phyloP scores from a whole-genome alignment of 495 filamentous ascomycete genomes.

The Hyphodiscus hymeniophilus region DNA sequence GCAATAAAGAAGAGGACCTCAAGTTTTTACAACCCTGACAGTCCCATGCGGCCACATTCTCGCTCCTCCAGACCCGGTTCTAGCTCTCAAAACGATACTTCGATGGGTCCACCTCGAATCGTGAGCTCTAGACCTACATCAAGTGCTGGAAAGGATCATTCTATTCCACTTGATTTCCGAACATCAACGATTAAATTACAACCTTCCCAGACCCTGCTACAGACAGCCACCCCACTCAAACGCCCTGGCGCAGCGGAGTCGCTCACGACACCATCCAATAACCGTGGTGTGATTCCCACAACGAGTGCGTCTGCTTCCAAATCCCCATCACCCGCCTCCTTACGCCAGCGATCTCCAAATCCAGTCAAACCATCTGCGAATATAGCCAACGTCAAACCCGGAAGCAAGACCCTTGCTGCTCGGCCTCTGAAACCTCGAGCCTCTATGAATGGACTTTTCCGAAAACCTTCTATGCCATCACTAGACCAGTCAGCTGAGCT shows the following conservation, averaged over 20 bases:
- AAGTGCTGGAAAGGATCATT: slow-evolving; percentile 36
- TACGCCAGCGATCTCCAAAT: slow-evolving; percentile 32
- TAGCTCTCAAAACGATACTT: slow-evolving; percentile 11
- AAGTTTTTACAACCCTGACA: slow-evolving; percentile 52
- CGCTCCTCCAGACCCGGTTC: slow-evolving; percentile 12
- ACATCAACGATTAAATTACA: slow-evolving; percentile 18
- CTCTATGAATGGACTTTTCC: slow-evolving; percentile 45
- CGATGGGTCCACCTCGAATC: slow-evolving; percentile 35
- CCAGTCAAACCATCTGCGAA: slow-evolving; percentile 29
- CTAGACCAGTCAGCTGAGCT: slow-evolving; percentile 28
- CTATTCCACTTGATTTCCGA: slow-evolving; percentile 23
- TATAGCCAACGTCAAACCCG: slow-evolving; percentile 28
- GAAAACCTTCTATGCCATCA: slow-evolving; percentile 39
- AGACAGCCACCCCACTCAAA: slow-evolving; percentile 17
- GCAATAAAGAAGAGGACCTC: slow-evolving; percentile 45
- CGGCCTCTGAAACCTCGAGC: slow-evolving; percentile 45
- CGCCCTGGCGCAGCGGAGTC: slow-evolving; percentile 5
- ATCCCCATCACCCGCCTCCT: slow-evolving; percentile 18
- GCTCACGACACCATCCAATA: slow-evolving; percentile 7
- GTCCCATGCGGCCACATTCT: slow-evolving; percentile 46
- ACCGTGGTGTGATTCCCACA: not conserved
- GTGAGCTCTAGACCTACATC: slow-evolving; percentile 40
- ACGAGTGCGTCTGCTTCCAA: slow-evolving; percentile 5
- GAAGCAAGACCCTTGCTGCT: slow-evolving; percentile 40
- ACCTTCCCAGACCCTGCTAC: slow-evolving; percentile 23